A percentile compares a stretch with the other conserved stretches of the same genome.
phyloP scores from a whole-genome alignment of 192 early-diverging fungal genomes.

The Rhizoclosmatium sp. region DNA sequence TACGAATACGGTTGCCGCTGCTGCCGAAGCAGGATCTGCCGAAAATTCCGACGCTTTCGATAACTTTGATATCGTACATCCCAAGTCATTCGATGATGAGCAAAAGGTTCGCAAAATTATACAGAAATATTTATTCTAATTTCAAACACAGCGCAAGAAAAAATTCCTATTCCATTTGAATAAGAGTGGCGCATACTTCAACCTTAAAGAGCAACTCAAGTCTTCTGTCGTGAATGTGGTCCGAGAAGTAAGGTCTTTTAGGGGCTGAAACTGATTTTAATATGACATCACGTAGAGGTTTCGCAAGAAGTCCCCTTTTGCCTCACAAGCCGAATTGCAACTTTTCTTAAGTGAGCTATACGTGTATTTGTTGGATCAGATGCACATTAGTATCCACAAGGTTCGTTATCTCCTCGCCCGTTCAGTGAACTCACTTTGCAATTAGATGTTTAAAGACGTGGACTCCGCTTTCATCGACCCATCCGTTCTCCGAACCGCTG shows the following conservation, averaged over 20 bases:
- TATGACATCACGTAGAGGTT: constrained; percentile 43
- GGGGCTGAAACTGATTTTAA: background rate
- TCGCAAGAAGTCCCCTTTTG: constrained; percentile 57
- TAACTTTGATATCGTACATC: constrained; percentile 32
- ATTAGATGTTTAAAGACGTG: constrained; percentile 51
- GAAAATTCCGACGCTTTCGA: constrained; percentile 1
- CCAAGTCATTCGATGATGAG: constrained; percentile 40
- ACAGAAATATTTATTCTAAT: constrained; percentile 4
- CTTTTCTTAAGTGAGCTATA: constrained; percentile 67
- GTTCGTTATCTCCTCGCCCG: constrained; percentile 31
- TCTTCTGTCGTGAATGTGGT: constrained; percentile 63
- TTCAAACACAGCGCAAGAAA: constrained; percentile 51
- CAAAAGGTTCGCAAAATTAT: constrained; percentile 42
- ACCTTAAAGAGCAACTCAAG: constrained; percentile 67
- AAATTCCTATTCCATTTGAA: constrained; percentile 67
- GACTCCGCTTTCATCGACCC: constrained; percentile 44
- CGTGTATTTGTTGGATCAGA: constrained; percentile 64
- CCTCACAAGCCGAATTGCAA: constrained; percentile 60
- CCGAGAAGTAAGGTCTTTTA: constrained; percentile 50
- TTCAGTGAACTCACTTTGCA: background rate
- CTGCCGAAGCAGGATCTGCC: background rate
- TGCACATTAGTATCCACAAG: constrained; percentile 60
- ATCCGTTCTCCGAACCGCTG: constrained; percentile 46
- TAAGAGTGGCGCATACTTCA: constrained; percentile 65
- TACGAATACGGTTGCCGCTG: constrained; percentile 4